These are phyloP conservation scores for Teunomyces aglyptinius DNA, from an alignment of 805 yeast species.

Conservation along the genomic window DNA sequence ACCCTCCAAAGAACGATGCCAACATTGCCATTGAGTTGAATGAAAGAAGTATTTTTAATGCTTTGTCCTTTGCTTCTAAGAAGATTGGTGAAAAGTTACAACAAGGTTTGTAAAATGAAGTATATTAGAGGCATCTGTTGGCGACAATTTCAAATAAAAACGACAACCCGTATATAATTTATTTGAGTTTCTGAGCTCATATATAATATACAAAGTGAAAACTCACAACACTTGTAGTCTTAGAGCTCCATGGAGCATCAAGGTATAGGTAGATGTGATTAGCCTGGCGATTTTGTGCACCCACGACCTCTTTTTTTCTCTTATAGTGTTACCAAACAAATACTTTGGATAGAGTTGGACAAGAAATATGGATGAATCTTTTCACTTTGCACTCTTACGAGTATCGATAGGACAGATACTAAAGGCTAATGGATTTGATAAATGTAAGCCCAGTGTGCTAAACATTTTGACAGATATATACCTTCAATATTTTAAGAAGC, in stretches of 20 bases:
- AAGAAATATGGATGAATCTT: slow-evolving; percentile 37
- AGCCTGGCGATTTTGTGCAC: neutral
- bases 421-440: slow-evolving; percentile 81
- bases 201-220: neutral
- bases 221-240: neutral
- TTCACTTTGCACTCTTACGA: slow-evolving; percentile 37
- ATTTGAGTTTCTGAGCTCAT: neutral
- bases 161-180: neutral
- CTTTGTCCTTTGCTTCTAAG: slow-evolving; percentile 79
- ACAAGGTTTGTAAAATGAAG: slow-evolving; percentile 35
- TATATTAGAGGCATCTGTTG: neutral
- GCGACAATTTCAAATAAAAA: neutral
- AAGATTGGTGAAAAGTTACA: slow-evolving; percentile 50
- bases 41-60: slow-evolving; percentile 77
- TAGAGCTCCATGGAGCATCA: no score
- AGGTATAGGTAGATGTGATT: no score
- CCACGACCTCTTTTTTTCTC: neutral
- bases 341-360: slow-evolving; percentile 10
- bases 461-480: slow-evolving; percentile 78
- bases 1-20: slow-evolving; percentile 54
- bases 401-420: slow-evolving; percentile 54
- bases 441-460: slow-evolving; percentile 66
- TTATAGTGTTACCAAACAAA: neutral
- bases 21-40: slow-evolving; percentile 57
- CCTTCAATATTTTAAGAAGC: slow-evolving; percentile 56